A percentile compares a stretch with the other conserved stretches of the same genome.
These are phyloP conservation scores for Paramecium bursaria DNA, from an alignment of 73 alveolate genomes.

Conservation along the genomic window DNA sequence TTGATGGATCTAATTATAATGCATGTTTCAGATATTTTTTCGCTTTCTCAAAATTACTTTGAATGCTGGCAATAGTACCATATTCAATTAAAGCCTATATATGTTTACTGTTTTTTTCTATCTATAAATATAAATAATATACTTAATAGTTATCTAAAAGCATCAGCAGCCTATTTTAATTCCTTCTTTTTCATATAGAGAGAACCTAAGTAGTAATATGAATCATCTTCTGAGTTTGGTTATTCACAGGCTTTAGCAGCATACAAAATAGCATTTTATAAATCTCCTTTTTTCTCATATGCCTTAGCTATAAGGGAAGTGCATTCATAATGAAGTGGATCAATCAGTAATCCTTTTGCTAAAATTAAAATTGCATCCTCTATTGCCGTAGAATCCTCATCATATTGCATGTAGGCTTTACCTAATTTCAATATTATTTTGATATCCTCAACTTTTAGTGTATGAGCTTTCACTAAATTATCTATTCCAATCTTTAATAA, in stretches of 20 bases:
- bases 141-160: constrained; percentile 50
- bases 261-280: constrained; percentile 78
- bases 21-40: constrained; percentile 89
- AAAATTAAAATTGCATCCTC: constrained; percentile 83
- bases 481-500: constrained; percentile 79
- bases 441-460: constrained; percentile 77
- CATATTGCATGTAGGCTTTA: constrained; percentile 68
- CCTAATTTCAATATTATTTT: constrained; percentile 88
- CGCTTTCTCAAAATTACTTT: constrained; percentile 79
- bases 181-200: constrained; percentile 84
- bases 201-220: constrained; percentile 84
- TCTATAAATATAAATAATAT: not conserved
- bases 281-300: constrained; percentile 82
- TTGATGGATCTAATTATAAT: constrained; percentile 81
- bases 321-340: constrained; percentile 84
- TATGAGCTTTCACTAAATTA: constrained; percentile 73
- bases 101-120: constrained; percentile 73
- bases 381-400: constrained; percentile 60
- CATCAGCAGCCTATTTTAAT: constrained; percentile 75
- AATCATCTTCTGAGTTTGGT: constrained; percentile 80
- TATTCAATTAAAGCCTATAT: constrained; percentile 86
- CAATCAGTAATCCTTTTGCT: constrained; percentile 77
- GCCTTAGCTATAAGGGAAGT: constrained; percentile 85
- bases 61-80: constrained; percentile 78
- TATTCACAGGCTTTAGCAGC: constrained; percentile 76